A percentile compares a stretch with the other conserved stretches of the same genome.
These are phyloP conservation scores for Trapa bicornis DNA, from an alignment of 345 rosid genomes.

Conservation along the genomic window DNA sequence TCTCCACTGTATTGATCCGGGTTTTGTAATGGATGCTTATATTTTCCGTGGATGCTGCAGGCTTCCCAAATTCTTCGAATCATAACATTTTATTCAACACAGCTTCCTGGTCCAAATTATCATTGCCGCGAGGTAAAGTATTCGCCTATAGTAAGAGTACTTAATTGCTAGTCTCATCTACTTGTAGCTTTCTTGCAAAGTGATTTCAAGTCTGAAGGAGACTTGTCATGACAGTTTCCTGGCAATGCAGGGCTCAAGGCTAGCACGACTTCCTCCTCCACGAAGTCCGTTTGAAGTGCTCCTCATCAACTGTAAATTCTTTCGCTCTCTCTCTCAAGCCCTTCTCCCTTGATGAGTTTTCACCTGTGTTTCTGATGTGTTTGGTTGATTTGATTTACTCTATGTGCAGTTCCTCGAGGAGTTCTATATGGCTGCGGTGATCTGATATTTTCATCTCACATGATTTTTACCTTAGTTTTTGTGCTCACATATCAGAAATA, in stretches of 20 bases:
- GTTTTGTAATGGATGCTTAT: not conserved
- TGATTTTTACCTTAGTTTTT: constrained; percentile 91
- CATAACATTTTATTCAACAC: constrained; percentile 85
- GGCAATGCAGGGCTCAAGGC: constrained; percentile 63
- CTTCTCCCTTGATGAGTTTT: not conserved
- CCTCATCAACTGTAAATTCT: constrained; percentile 56
- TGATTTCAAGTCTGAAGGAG: not conserved
- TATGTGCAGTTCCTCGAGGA: constrained; percentile 80
- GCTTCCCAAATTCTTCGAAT: constrained; percentile 81
- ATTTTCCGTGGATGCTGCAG: constrained; percentile 26
- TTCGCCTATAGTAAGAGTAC: not conserved
- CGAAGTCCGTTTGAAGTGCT: constrained; percentile 53
- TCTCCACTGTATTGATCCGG: not conserved
- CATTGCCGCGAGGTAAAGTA: constrained; percentile 81
- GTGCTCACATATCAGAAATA: constrained; percentile 91
- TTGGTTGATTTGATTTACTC: constrained; percentile 17
- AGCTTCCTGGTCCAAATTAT: constrained; percentile 97
- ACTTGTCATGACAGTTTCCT: constrained; percentile 3
- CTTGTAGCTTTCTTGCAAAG: not conserved
- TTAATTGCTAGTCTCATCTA: not conserved
- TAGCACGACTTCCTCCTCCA: constrained; percentile 77
- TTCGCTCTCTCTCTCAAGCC: constrained; percentile 3
- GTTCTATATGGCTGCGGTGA: constrained; percentile 92
- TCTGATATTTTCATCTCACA: constrained; percentile 94
- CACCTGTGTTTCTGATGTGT: not conserved